Evolutionary conservation across 2,329 filamentous ascomycete species (phyloP), one percentile per base, ranked within the genome.

Genomic region (Alternaria panax): DNA sequence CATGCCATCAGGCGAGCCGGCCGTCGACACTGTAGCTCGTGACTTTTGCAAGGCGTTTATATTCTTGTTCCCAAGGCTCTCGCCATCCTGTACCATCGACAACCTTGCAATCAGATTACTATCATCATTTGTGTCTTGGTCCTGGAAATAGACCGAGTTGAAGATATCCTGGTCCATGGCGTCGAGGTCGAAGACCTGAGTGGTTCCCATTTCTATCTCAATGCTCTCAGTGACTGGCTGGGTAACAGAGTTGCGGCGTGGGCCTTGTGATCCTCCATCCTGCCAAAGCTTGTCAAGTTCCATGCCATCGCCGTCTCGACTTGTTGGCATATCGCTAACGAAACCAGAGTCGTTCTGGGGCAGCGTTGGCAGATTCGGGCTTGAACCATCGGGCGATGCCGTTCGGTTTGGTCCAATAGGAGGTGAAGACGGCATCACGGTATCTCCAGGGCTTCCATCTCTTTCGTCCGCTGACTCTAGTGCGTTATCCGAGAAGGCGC

Each of bases 391-490:
- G 5, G 90, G 88, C 25, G 83, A 82, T 28, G 83, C 82, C 36
- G 85, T 85, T 64, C 87, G 85, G 41, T 68, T 68, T 7, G 71
- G 64, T 63, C 93, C 88, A 1, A 96, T 84, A 1, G 95, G 95
- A 14, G 94, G 94, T 4, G 94, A 98, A 0, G 95, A 98, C 1
- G 91, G 91, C 68, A 98, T 92, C 54, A 92, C 90, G 52, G 92
- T 96, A 56, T 90, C 83, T 24, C 64, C 67, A 6, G 70, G 71
- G 50, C 70, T 74, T 34, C 51, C 69, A 81, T 83, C 83, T 54
- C 83, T 84, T 54, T 79, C 80, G 27, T 82, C 82, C 5, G 79
- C 78, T 2, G 81, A 82, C 53, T 80, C 81, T 32, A 76, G 66
- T 11, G 78, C 76, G 46, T 75, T 75, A 59, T 84, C 81, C 3